Base-by-base conservation (phyloP, 1,139 yeast species). In the Diutina neorugosa region DNA sequence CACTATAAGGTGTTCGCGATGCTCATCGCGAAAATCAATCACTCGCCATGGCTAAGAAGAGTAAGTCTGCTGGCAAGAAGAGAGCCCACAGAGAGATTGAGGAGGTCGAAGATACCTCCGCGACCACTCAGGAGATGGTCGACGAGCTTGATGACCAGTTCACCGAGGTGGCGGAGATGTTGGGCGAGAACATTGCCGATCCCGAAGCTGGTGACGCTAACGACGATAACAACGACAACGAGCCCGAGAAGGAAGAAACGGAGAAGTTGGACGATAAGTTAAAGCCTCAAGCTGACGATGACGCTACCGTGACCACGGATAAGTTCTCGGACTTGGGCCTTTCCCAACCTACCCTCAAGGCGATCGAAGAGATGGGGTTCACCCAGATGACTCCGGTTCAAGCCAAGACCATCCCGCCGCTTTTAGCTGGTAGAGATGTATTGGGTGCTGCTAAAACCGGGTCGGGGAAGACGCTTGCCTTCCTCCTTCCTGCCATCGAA, bases 401-500 rank as follows among this genome's bases (percentile, higher is more conserved):
- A 69, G 86, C 95, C 42, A 83, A 90, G 67, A 89, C 98, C 16
- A 91, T 91, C 55, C 98, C 98, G 8, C 97, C 98, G 16, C 74
- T 93, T 59, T 73, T 91, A 61, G 96, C 98, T 0, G 98, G 98
- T 48, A 81, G 91, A 62, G 98, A 91, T 70, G 97, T 91, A 25
- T 77, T 91, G 55, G 98, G 97, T 60, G 97, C 98, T 53, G 98
- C 98, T 54, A 91, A 93, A 71, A 93, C 98, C 1, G 98, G 98
- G 51, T 90, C 97, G 1, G 98, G 98, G 67, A 93, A 93, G 71
- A 93, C 98, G 0, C 75, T 94, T 58, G 98, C 99, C 5, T 93
- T 94, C 63, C 75, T 94, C 62, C 78, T 93, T 56, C 99, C 99
- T 11, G 97, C 98, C 49, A 84, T 94, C 58, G 98, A 93, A 70